Evolutionary conservation across 495 filamentous ascomycete species (phyloP), one percentile per base, ranked within the genome.

Genomic region (Antarctomyces pellizariae): DNA sequence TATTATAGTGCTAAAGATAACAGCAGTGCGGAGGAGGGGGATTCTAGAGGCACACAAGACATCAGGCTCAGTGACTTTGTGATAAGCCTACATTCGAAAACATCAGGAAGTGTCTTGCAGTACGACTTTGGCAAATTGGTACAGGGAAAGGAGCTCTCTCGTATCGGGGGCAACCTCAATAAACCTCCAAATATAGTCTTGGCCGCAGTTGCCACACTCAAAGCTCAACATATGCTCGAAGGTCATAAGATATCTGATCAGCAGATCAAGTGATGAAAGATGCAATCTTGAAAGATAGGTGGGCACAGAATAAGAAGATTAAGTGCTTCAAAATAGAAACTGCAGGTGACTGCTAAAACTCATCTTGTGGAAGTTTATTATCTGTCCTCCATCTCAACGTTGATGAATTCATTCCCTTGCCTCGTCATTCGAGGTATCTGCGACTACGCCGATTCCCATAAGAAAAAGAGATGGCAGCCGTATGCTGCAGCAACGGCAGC

Each of bases 281-380:
- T 17, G 42, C 29, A 2, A 9, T 8, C 0, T 7, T 7, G 0
- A 18, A 41, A n/a, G 32, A 44, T 7, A 7, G 17, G 0, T 13
- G 43, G 0, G 9, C 13, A 0, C n/a, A 7, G 15, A 5, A 23
- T 18, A 17, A 23, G 11, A 16, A 22, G 16, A 35, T 48, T 10
- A 7, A 44, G 1, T 47, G 41, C 22, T 48, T 48, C 33, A 45
- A 48, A 18, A 45, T 47, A 36, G 45, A 45, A 35, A 45, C 45
- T 3, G 45, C 45, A 0, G 41, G 45, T n/a, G n/a, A n/a, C n/a
- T n/a, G n/a, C n/a, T n/a, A n/a, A n/a, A n/a, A n/a, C n/a, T n/a
- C n/a, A n/a, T n/a, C n/a, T n/a, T n/a, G n/a, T n/a, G n/a, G n/a
- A n/a, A n/a, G n/a, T n/a, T n/a, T n/a, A n/a, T n/a, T n/a, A n/a